A percentile compares a stretch with the other conserved stretches of the same genome.
phyloP scores from a whole-genome alignment of 257 asterid species.

The Galeopsis tetrahit region DNA sequence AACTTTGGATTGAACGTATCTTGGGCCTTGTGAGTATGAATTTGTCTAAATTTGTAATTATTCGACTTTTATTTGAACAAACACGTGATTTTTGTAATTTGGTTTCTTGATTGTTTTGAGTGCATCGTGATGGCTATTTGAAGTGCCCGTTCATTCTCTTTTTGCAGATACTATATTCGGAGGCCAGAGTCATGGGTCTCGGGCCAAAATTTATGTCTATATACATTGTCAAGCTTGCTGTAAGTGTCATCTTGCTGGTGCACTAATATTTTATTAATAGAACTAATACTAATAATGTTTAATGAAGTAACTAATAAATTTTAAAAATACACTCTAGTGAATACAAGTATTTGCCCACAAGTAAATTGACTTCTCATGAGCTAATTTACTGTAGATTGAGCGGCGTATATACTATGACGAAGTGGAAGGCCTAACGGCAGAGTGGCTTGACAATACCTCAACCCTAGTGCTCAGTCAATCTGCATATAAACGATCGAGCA shows the following conservation, averaged over 20 bases:
- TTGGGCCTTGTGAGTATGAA: neutral
- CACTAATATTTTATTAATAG: no score
- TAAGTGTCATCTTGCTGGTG: slow-evolving; percentile 41
- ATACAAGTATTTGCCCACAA: no score
- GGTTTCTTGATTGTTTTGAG: neutral
- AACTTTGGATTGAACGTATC: neutral
- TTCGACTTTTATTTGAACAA: neutral
- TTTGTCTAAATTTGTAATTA: neutral
- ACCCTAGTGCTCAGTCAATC: slow-evolving; percentile 66
- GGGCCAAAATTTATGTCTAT: slow-evolving; percentile 95
- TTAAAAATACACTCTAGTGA: no score
- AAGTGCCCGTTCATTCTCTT: neutral
- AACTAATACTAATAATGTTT: no score
- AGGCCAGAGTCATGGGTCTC: slow-evolving; percentile 81
- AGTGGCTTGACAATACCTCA: slow-evolving; percentile 86
- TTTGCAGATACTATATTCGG: slow-evolving; percentile 63
- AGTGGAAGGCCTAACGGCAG: slow-evolving; percentile 70
- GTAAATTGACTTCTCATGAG: neutral
- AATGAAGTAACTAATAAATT: no score
- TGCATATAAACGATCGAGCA: slow-evolving; percentile 46
- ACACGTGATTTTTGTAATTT: neutral
- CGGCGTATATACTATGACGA: slow-evolving; percentile 83
- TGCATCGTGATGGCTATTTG: neutral
- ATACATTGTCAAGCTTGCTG: slow-evolving; percentile 86
- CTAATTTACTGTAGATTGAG: slow-evolving; percentile 57